Evolutionary conservation across 2,329 filamentous ascomycete species (phyloP), one percentile per base, ranked within the genome.

Genomic region (Cercospora berteroae): DNA sequence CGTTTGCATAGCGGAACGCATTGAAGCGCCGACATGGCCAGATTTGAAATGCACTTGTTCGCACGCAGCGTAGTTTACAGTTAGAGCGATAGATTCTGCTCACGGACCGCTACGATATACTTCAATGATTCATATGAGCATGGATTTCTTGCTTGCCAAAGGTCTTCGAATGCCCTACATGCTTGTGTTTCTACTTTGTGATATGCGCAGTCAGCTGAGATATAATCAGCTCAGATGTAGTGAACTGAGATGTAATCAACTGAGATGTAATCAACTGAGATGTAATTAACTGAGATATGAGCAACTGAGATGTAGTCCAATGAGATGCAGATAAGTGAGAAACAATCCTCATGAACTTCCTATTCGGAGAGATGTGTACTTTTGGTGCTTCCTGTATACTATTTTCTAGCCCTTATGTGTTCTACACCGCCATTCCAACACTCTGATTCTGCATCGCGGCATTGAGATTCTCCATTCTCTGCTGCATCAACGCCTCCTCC

Each of bases 401-500:
- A 48, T 48, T 3, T 8, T 5, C 18, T 13, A 12, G 10, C 44
- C 20, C 2, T 4, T 13, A 13, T 7, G 52, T 29, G 1, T 23
- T 48, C 29, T 55, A 74, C 42, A 67, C 73, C 23, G 72, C 71
- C 31, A 75, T 65, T 1, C 71, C 71, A 56, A 75, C 66, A 10
- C 55, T 64, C 33, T 72, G 70, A 18, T 75, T 76, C 42, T 71
- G 61, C 69, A 75, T 68, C 4, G 73, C 71, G 39, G 75, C 75
- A 58, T 75, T 67, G 64, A 75, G 71, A 20, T 77, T 77, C 65
- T 75, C 75, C 68, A 75, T 65, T 44, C 69, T 67, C 64, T 74
- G 70, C 61, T 71, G 69, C 65, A 66, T 59, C 65, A 75, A 57
- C 13, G 73, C 73, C n/a, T 73, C 68, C 29, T 71, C 73, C 69